Evolutionary conservation across 352 stramenopile species (phyloP), one percentile per base, ranked within the genome.

Genomic region (Phytophthora podocarpi): DNA sequence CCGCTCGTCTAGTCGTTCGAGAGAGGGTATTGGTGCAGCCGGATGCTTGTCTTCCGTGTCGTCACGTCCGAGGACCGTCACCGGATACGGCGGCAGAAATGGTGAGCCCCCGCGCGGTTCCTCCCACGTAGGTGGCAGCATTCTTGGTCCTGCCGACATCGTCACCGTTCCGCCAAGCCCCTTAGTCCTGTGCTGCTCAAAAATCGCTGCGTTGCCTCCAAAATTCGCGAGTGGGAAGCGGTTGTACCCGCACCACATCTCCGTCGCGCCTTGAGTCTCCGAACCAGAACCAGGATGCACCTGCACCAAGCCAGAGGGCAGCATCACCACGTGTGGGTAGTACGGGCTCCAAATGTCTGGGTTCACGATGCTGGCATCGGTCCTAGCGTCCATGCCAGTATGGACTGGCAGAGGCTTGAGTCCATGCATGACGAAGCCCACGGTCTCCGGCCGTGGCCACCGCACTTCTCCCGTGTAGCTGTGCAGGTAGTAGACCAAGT

Each of bases 401-500:
- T 59, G 34, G 10, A 36, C 60, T 27, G 78, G 70, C 21, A 87
- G 37, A 24, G 71, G 67, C 21, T 73, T 77, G 43, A 73, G 55
- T 24, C 69, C 73, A 39, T 82, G 67, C 73, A 79, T 83, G 56
- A 83, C 72, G 24, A 85, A 86, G 36, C 78, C 74, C 15, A 76
- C 64, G 5, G 64, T 67, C 46, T 74, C 69, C 3, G 74, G 78
- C 40, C 67, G 76, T 32, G 74, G 69, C 80, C 80, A 91, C n/a
- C 76, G 75, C 56, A 90, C 79, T 78, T 92, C 83, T 0, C 83
- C 83, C 20, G 83, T 92, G 59, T 89, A 82, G 49, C 60, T 83
- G 52, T 92, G 83, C 42, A 89, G 39, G 26, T 82, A 86, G 59
- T 78, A 92, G 21, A 72, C 48, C 26, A 83, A 51, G 20, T 86